phyloP scores from a whole-genome alignment of 2,329 filamentous ascomycete genomes.

The Simplicillium sp. region DNA sequence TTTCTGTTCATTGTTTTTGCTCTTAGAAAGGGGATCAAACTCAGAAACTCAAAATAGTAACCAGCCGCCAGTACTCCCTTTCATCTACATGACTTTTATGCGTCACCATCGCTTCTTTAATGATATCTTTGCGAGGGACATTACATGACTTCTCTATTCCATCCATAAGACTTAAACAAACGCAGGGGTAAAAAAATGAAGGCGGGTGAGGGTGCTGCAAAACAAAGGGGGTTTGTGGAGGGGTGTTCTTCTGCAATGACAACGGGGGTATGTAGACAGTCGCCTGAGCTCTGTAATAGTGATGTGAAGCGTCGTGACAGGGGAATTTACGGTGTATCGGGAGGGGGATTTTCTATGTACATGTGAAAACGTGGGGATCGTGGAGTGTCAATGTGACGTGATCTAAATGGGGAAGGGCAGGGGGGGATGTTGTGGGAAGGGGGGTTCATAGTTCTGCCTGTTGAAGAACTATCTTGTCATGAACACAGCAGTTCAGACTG shows the following conservation, averaged over 20 bases:
- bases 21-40: conserved; percentile 9
- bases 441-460: conserved; percentile 2
- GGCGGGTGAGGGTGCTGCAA: conserved; percentile 6
- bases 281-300: conserved; percentile 6
- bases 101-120: conserved; percentile 21
- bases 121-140: conserved; percentile 16
- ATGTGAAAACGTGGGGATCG: conserved; percentile 27
- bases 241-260: conserved; percentile 5
- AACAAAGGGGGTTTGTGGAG: conserved; percentile 2
- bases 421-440: conserved; percentile 3
- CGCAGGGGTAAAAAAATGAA: conserved; percentile 2
- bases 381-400: conserved; percentile 20
- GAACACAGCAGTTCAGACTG: no score
- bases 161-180: conserved; percentile 9
- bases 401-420: conserved; percentile 6
- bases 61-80: conserved; percentile 23
- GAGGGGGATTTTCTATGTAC: conserved; percentile 28
- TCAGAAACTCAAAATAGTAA: background rate
- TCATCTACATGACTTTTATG: conserved; percentile 31
- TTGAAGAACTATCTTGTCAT: conserved; percentile 1
- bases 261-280: conserved; percentile 8
- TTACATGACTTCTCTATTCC: conserved; percentile 33
- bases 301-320: conserved; percentile 21
- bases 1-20: no score
- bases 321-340: conserved; percentile 29